Evolutionary conservation across 2,329 filamentous ascomycete species (phyloP), one percentile per base, ranked within the genome.

Genomic region (Tympanopsis confertula): DNA sequence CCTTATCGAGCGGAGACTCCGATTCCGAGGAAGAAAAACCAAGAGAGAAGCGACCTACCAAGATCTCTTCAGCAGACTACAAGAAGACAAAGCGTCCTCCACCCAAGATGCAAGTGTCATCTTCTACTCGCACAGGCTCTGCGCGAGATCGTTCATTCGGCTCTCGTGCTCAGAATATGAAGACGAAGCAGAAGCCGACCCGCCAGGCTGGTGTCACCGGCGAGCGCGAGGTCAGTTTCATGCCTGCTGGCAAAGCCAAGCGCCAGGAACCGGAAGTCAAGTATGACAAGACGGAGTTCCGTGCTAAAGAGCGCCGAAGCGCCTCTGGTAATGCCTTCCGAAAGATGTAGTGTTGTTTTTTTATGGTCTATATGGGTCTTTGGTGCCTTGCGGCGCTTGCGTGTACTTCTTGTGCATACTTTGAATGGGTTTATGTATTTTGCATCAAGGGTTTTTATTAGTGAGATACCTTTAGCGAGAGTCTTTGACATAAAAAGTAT

Each of bases 161-260:
- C 18, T 48, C 45, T 5, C 39, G 39, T 3, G 50, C 49, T n/a
- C 51, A 48, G 14, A 47, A 43, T 45, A 36, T 43, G 46, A 36
- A 51, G 44, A 37, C 36, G 47, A 39, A 41, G 44, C 24, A 41
- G 36, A 39, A 20, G 17, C 38, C 22, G 19, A n/a, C 26, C 4
- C 22, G 10, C 19, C 74, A 68, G 18, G 47, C 49, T 35, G 53
- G 50, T 20, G 59, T 58, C 1, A 62, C 63, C 19, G 65, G 65
- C 13, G 65, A 68, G 44, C 66, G 71, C 47, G 68, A 77, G 45
- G 66, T 81, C 41, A 74, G 72, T 1, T 81, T 80, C 55, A 69
- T 65, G 37, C 74, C 76, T 0, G 56, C 61, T 35, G 54, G 55
- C 41, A 68, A 67, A 18, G 44, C 46, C 5, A 38, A 39, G 2